Percentiles rank a stretch among this genome's conserved stretches.
Evolutionary conservation across 148 eudicot species (phyloP).

Genomic region (Vaccinium corymbosum): DNA sequence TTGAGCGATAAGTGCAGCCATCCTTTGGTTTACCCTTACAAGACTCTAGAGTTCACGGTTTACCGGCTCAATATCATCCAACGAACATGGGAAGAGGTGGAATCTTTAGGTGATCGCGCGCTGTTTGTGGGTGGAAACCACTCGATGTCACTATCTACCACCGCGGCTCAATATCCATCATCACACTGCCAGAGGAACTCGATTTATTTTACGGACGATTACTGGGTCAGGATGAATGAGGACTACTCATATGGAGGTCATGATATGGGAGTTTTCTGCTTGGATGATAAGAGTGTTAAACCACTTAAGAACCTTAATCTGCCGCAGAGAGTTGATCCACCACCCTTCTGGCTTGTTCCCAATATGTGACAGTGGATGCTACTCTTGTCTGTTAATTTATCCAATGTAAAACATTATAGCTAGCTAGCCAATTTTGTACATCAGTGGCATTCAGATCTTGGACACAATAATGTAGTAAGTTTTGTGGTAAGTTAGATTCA

Average conservation of each 20-base stretch:
- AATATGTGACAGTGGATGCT: neutral
- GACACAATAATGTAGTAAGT: no score
- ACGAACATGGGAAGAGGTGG: neutral
- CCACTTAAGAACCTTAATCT: neutral
- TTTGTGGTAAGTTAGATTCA: no score
- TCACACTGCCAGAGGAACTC: neutral
- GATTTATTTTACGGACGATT: neutral
- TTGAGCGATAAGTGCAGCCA: neutral
- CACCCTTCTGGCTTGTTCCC: conserved; percentile 5
- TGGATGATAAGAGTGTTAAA: neutral
- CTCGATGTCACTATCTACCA: neutral
- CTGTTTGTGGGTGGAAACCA: conserved; percentile 3
- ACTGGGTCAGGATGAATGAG: neutral
- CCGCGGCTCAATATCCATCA: neutral
- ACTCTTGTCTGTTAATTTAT: neutral
- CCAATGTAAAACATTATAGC: neutral
- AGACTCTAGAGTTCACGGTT: neutral
- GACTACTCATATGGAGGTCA: conserved; percentile 4
- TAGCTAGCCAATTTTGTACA: neutral
- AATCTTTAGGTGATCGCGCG: neutral
- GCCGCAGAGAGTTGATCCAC: neutral
- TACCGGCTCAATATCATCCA: neutral
- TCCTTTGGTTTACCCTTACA: neutral
- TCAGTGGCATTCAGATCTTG: no score
- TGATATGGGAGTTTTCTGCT: neutral